Base-by-base conservation (phyloP, 352 stramenopile genomes). In the Phytophthora brassicae region DNA sequence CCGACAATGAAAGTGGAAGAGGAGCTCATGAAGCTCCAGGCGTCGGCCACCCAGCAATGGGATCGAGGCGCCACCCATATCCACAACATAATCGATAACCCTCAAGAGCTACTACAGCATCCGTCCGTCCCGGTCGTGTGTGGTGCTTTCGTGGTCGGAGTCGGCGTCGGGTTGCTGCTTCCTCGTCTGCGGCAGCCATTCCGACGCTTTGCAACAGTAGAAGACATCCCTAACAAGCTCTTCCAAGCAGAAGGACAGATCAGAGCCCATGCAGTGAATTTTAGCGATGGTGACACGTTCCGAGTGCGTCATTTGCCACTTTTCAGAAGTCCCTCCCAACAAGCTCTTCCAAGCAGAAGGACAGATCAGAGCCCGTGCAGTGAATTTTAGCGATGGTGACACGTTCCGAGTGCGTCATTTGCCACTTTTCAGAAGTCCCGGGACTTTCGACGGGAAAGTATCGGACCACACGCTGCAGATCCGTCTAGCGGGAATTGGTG, bases 241-340 rank as follows among this genome's bases (percentile, higher is more conserved):
- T 94, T 96, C 72, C 58, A 89, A 39, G 35, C 89, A 7, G 72
- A 92, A 51, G 69, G 65, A 20, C 67, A 75, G 26, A 63, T 96
- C 43, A 61, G 67, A 4, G 88, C 77, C 11, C 53, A 70, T 5
- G 72, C 73, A 35, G 75, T 92, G 26, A 84, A 60, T 45, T 71
- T 85, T 53, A 90, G 80, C 20, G 88, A 96, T 52, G 88, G 88
- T 7, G 88, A 95, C 68, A 96, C 85, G 55, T 89, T 96, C 60
- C 82, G 88, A 56, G 81, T 73, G 52, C 81, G 84, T 11, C 79
- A 94, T 67, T 41, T 86, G 50, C 80, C 85, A 35, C 63, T 89
- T 19, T 64, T 73, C 39, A 63, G 81, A 31, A 60, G 77, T 6
- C 60, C 56, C 9, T n/a, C n/a, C n/a, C 23, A 76, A 78, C 44